Evolutionary conservation across 2,329 filamentous ascomycete species (phyloP).

Genomic region (Byssochlamys sp.): DNA sequence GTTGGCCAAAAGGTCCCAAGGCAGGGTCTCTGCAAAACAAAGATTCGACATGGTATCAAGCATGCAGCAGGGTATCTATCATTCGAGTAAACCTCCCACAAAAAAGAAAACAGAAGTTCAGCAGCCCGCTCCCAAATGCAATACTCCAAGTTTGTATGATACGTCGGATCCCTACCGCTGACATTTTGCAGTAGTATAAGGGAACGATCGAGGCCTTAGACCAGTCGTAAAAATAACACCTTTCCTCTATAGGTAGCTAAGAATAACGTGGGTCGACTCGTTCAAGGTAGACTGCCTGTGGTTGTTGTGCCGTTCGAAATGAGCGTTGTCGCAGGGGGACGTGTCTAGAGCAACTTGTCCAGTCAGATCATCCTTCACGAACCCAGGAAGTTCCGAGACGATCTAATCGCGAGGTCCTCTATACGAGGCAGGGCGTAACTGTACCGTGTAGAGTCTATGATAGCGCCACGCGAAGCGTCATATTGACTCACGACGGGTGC

Average conservation of each 20-base stretch:
- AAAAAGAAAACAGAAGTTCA: background rate
- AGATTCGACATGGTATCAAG: background rate
- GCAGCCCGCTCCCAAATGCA: background rate
- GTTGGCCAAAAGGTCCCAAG: background rate
- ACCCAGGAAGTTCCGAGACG: background rate
- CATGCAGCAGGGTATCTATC: background rate
- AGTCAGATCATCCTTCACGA: background rate
- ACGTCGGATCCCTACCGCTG: background rate
- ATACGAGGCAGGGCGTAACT: conserved; percentile 1
- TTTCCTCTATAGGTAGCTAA: conserved; percentile 13
- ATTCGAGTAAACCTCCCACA: background rate
- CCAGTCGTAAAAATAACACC: conserved; percentile 15
- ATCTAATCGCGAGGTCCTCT: background rate
- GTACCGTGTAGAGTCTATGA: conserved; percentile 15
- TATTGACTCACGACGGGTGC: conserved; percentile 9
- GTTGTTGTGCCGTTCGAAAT: conserved; percentile 13
- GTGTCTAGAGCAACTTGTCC: background rate
- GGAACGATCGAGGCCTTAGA: conserved; percentile 1
- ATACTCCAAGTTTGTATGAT: background rate
- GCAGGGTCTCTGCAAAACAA: background rate
- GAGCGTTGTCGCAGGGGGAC: conserved; percentile 5
- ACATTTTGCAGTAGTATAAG: background rate
- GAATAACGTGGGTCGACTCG: conserved; percentile 12
- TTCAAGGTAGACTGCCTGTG: conserved; percentile 15
- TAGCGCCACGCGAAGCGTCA: conserved; percentile 7